Evolutionary conservation across 1,284 basidiomycete genomes (phyloP).

Genomic region (Pisolithus thermaeus): DNA sequence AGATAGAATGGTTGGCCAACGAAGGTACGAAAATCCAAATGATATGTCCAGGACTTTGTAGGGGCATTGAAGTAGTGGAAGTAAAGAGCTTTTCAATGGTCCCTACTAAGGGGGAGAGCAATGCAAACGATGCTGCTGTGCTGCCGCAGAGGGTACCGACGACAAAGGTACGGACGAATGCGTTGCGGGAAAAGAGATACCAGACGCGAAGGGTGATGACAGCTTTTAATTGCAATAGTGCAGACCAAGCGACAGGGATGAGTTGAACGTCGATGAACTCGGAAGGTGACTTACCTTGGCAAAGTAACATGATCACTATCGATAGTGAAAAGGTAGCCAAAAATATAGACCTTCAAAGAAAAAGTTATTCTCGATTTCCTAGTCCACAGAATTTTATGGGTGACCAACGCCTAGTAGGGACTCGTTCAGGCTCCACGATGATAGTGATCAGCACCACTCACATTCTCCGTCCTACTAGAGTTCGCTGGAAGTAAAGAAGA

Average conservation of each 20-base stretch:
- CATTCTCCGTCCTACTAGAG: too few relatives aligned
- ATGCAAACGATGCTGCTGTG: background rate
- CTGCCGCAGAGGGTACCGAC: background rate
- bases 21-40: slow-evolving; percentile 1
- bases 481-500: too few relatives aligned
- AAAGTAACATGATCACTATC: slow-evolving; percentile 3
- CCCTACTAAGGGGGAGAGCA: background rate
- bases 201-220: slow-evolving; percentile 9
- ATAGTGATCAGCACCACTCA: too few relatives aligned
- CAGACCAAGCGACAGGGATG: background rate
- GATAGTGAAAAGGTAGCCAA: background rate
- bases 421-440: too few relatives aligned
- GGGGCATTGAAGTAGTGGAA: background rate
- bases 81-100: background rate
- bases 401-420: too few relatives aligned
- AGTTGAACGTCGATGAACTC: background rate
- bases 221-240: background rate
- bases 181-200: slow-evolving; percentile 8
- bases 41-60: background rate
- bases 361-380: too few relatives aligned
- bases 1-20: slow-evolving; percentile 4
- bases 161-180: slow-evolving; percentile 1
- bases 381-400: too few relatives aligned
- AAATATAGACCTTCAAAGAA: background rate
- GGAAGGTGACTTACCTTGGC: slow-evolving; percentile 1